Conservation (phyloP, 768 basidiomycete genomes). For the Xerocomus potaroensis region DNA sequence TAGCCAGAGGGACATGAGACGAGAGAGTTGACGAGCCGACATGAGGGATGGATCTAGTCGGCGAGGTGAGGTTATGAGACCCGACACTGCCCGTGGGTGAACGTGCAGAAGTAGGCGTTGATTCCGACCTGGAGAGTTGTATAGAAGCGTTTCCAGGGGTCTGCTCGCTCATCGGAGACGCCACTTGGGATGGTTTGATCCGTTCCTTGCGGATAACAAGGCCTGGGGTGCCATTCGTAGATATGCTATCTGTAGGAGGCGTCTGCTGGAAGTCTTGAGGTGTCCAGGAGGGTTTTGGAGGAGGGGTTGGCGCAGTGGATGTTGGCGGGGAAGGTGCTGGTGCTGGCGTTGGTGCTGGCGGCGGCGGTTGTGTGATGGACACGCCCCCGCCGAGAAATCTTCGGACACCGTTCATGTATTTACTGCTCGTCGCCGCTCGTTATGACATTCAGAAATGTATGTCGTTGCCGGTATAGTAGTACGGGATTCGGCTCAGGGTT, state of each 20-base stretch:
- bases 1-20: constrained; percentile 30
- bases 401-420: constrained; percentile 67
- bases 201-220: constrained; percentile 54
- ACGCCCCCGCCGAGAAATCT: constrained; percentile 52
- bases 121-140: constrained; percentile 23
- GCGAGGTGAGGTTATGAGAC: constrained; percentile 23
- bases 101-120: constrained; percentile 13
- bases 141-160: constrained; percentile 25
- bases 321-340: constrained; percentile 22
- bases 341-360: constrained; percentile 14
- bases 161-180: constrained; percentile 22
- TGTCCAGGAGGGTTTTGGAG: constrained; percentile 42
- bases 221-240: constrained; percentile 26
- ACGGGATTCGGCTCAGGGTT: neutral
- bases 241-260: constrained; percentile 23
- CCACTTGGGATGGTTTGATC: constrained; percentile 26
- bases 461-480: constrained; percentile 7
- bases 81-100: constrained; percentile 24
- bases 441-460: constrained; percentile 19
- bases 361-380: constrained; percentile 30
- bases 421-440: constrained; percentile 12
- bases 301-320: constrained; percentile 15
- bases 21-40: constrained; percentile 38
- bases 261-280: constrained; percentile 38
- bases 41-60: constrained; percentile 14